These are phyloP conservation scores for Cyberlindnera mycetangii DNA, from an alignment of 805 yeast species.

Conservation along the genomic window DNA sequence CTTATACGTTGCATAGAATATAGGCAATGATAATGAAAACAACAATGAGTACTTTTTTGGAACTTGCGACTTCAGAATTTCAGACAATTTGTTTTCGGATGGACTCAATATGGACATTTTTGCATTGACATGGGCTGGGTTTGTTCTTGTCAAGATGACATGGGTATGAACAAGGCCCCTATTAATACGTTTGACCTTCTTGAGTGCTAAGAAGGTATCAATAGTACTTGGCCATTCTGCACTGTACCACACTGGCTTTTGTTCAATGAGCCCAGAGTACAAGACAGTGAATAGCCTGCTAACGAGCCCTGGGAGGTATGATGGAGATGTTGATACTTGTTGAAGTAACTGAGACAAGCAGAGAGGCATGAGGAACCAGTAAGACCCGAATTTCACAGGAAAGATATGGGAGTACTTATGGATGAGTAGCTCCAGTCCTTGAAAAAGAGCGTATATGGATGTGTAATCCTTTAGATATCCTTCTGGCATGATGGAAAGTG, in stretches of 20 bases:
- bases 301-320: conserved; percentile 13
- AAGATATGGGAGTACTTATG: not conserved
- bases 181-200: conserved; percentile 7
- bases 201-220: conserved; percentile 7
- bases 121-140: conserved; percentile 15
- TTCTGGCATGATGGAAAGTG: conserved; percentile 17
- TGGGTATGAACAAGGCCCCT: conserved; percentile 17
- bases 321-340: conserved; percentile 16
- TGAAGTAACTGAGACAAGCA: conserved; percentile 18
- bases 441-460: conserved; percentile 13
- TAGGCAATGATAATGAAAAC: conserved; percentile 9
- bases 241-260: conserved; percentile 14
- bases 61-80: conserved; percentile 3
- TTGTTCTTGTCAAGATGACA: conserved; percentile 9
- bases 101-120: conserved; percentile 17
- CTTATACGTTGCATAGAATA: conserved; percentile 6
- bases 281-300: conserved; percentile 5
- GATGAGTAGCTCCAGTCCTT: conserved; percentile 12
- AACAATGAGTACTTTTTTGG: conserved; percentile 15
- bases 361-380: conserved; percentile 20
- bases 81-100: conserved; percentile 12
- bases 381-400: not conserved
- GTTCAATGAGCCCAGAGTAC: conserved; percentile 17
- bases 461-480: conserved; percentile 15
- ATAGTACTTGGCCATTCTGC: conserved; percentile 15